Base-by-base conservation (phyloP, 2,329 filamentous ascomycete genomes). In the Xylariales sp. region DNA sequence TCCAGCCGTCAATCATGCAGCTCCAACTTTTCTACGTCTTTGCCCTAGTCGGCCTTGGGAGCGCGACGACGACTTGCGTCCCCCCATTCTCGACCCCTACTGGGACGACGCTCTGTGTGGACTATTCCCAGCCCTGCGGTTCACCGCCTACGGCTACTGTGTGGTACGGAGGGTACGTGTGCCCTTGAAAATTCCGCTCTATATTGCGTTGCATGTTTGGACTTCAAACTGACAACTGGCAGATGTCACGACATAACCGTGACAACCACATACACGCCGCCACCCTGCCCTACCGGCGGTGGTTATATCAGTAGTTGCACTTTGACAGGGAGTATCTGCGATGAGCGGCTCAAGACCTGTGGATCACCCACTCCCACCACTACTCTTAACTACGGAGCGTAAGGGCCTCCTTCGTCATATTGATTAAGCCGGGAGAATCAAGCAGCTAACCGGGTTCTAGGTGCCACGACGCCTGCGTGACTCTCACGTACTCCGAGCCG, bases 331-430 rank as follows among this genome's bases (percentile, higher is more conserved):
- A 74, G 72, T 18, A 34, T 71, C 8, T 77, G 75, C 55, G 71
- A 71, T 18, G 75, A 76, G n/a, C 59, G 62, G 41, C 46, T 73
- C 53, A 71, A 62, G 67, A 69, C 65, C 0, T 77, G 75, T 49
- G 75, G 74, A 48, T 67, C 71, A 0, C 73, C 74, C 9, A 69
- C 69, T 14, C 66, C 70, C 1, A 75, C 75, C 2, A 68, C 72
- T 5, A 62, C 50, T 30, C 16, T 72, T 7, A 64, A 56, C 48
- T 72, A 71, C 43, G 70, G 66, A 55, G 66, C 50, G 68, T 71
- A 32, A 68, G 70, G 32, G 45, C 32, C 30, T n/a, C 45, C 18
- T 8, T 48, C 8, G 5, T 23, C 30, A 57, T 9, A 2, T 41
- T 12, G n/a, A 14, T 39, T n/a, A 18, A 10, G 16, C 7, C 3